Evolutionary conservation across 1,284 basidiomycete genomes (phyloP).

Genomic region (Ganoderma meredithae): DNA sequence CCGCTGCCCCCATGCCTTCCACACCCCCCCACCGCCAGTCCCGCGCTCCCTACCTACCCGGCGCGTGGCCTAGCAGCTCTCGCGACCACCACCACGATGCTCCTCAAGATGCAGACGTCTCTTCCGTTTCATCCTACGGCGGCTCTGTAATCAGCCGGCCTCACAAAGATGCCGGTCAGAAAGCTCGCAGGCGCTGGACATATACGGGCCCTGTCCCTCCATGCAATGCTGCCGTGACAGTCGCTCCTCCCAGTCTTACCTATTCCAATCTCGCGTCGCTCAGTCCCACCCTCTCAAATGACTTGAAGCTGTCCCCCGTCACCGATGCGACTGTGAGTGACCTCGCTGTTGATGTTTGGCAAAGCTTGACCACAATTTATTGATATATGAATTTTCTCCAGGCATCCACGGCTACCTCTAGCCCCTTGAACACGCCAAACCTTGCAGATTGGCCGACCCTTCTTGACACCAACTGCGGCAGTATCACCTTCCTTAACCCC

Average conservation of each 20-base stretch:
- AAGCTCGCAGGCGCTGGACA: slow-evolving; percentile 27
- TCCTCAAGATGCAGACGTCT: slow-evolving; percentile 21
- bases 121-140: slow-evolving; percentile 18
- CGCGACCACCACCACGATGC: slow-evolving; percentile 24
- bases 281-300: slow-evolving; percentile 22
- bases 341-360: neutral
- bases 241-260: slow-evolving; percentile 4
- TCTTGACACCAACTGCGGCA: slow-evolving; percentile 1
- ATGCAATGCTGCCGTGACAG: neutral
- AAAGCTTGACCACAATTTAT: neutral
- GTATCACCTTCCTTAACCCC: slow-evolving; percentile 5
- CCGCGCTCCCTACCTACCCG: slow-evolving; percentile 38
- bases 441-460: slow-evolving; percentile 25
- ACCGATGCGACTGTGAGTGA: slow-evolving; percentile 30
- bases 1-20: slow-evolving; percentile 29
- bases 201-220: slow-evolving; percentile 17
- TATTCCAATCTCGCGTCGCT: slow-evolving; percentile 21
- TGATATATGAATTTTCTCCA: neutral
- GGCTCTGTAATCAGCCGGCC: slow-evolving; percentile 8
- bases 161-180: slow-evolving; percentile 1
- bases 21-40: slow-evolving; percentile 31
- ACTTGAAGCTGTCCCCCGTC: slow-evolving; percentile 28
- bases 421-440: slow-evolving; percentile 29
- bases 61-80: slow-evolving; percentile 40
- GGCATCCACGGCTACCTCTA: slow-evolving; percentile 26